Conservation (phyloP, 805 yeast genomes). For the Kluyveromyces nonfermentans region DNA sequence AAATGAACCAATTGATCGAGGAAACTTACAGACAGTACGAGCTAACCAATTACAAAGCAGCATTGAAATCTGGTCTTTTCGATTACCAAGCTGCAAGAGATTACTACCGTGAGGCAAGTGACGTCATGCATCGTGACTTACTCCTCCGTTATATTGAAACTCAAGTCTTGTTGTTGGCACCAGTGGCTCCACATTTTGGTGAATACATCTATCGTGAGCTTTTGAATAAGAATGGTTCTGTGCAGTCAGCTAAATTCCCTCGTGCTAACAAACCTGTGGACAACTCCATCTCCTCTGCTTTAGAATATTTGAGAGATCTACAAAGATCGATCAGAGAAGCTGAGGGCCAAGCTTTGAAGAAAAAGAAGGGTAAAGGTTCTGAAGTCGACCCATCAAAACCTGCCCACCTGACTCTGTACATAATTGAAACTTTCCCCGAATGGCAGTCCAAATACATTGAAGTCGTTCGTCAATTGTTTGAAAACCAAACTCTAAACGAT, state of each 20-base stretch:
- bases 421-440: constrained; percentile 80
- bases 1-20: constrained; percentile 75
- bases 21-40: constrained; percentile 63
- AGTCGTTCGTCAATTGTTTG: constrained; percentile 69
- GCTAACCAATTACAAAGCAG: constrained; percentile 73
- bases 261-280: constrained; percentile 60
- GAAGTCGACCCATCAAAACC: constrained; percentile 72
- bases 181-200: constrained; percentile 93
- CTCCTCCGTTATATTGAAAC: constrained; percentile 74
- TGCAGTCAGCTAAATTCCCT: constrained; percentile 77
- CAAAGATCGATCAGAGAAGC: constrained; percentile 86
- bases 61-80: constrained; percentile 82
- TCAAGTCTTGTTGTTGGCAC: constrained; percentile 78
- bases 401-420: constrained; percentile 58
- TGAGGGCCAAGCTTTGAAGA: constrained; percentile 76
- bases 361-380: constrained; percentile 75
- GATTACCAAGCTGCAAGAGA: constrained; percentile 95
- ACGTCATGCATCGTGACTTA: constrained; percentile 73
- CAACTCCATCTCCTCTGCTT: constrained; percentile 50
- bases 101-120: constrained; percentile 76
- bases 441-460: constrained; percentile 82
- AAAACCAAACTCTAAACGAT: constrained; percentile 52
- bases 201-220: constrained; percentile 84
- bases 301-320: constrained; percentile 69
- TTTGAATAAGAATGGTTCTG: constrained; percentile 52